Evolutionary conservation across 1,284 basidiomycete genomes (phyloP), one percentile per base, ranked within the genome.

Genomic region (Cutaneotrichosporon sp.): DNA sequence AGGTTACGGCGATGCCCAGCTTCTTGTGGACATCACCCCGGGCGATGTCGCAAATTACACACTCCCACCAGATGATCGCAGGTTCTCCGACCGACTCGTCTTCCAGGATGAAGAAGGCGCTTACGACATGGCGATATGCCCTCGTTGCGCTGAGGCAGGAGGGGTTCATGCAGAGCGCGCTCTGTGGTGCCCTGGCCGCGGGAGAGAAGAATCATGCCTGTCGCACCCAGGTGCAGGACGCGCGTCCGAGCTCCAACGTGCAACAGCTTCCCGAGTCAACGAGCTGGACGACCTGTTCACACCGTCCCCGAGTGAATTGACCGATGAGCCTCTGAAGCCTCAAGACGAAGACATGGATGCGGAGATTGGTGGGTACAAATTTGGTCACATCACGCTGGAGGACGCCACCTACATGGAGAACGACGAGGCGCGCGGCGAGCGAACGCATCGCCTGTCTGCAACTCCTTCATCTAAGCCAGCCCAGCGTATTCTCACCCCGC

Each of bases 141-240:
- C 47, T 1, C 14, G 14, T 2, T 65, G 64, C 21, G 9, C 50
- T 13, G 32, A 40, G 8, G 60, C 60, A 1, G 52, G 61, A 13
- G 61, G 58, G 2, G 52, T 59, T 10, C 51, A 52, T 1, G 60
- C 57, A 7, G 57, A 47, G 9, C 34, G 46, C 6, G 60, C 64
- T 14, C 56, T 59, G 53, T 65, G 64, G 64, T 65, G 64, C 38
- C 40, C 55, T 9, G 64, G 64, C 4, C 56, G 62, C 8, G 50
- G 47, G 8, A 16, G 21, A 13, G 49, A 10, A 4, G 11, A 30
- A 11, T 11, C 21, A 4, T 51, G 49, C 22, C 11, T 6, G 5
- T 30, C 30, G 18, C 16, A 7, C 5, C 42, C 16, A 18, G 18
- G 18, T 8, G 18, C 38, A 9, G 11, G 6, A 16, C 30, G 2